Evolutionary conservation across 2,329 filamentous ascomycete species (phyloP), one percentile per base, ranked within the genome.

Genomic region (Fusarium decemcellulare): DNA sequence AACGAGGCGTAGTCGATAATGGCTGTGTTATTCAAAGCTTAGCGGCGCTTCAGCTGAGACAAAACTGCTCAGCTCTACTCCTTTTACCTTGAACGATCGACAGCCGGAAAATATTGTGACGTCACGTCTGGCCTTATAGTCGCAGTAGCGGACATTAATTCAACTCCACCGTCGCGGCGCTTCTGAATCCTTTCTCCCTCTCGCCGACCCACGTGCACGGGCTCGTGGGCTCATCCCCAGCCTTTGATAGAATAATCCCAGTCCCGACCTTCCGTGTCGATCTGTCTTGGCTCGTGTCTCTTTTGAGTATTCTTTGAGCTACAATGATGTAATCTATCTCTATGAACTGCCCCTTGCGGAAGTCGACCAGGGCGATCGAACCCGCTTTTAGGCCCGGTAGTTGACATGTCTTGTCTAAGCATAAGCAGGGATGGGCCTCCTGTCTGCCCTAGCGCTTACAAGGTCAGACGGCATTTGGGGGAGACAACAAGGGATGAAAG

Each of bases 181-280:
- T n/a, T 23, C 18, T 34, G 3, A 42, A 52, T 34, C 51, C 58
- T 36, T 46, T 18, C 11, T 8, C 8, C 40, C 18, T 23, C 18
- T 23, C 18, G 18, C 18, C 29, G 48, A 55, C 65, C 54, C 60
- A 68, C 65, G 65, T 68, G 65, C 53, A 11, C 44, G 8, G 18
- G 9, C 37, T 40, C 37, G 37, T 40, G 37, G 18, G 15, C 42
- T 54, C 37, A 54, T 42, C 27, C 39, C 37, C 23, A 16, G 36
- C 18, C 18, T 4, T 2, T 23, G 18, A 23, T 23, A 23, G 27
- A 27, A 29, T 18, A 14, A 43, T 23, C 18, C 18, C 18, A 34
- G 53, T 23, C 36, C 4, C 8, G 29, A 27, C 39, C n/a, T 44
- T 16, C 37, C 10, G 8, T 10, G 65, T 9, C 40, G 67, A 70